Evolutionary conservation across 345 rosid species (phyloP).

Genomic region (Rhodamnia rubescens): DNA sequence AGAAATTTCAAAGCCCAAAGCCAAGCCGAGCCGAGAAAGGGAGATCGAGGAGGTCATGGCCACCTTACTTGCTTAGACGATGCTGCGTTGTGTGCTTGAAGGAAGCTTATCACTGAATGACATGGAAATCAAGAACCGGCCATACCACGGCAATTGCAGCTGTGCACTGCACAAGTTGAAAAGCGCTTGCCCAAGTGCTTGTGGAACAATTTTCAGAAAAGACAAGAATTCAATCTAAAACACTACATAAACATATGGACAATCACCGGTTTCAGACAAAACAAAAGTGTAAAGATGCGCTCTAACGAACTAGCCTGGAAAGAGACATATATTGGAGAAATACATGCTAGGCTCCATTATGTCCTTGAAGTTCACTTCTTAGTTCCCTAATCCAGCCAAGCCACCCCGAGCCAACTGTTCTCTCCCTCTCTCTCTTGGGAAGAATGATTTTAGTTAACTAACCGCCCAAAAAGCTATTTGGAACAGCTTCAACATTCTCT

Average conservation of each 20-base stretch:
- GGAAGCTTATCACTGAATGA: not conserved
- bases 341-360: not conserved
- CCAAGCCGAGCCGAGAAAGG: not conserved
- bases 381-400: not conserved
- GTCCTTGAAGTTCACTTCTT: too few species aligned
- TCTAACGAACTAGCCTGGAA: not conserved
- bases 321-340: not conserved
- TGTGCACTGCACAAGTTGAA: conserved; percentile 6
- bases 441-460: not conserved
- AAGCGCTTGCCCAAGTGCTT: not conserved
- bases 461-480: not conserved
- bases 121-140: not conserved
- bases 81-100: not conserved
- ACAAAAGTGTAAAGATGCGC: not conserved
- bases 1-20: not conserved
- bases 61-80: not conserved
- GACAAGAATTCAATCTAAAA: not conserved
- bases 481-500: not conserved
- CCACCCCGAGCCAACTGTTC: not conserved
- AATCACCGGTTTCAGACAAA: not conserved
- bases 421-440: not conserved
- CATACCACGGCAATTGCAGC: conserved; percentile 7
- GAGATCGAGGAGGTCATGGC: not conserved
- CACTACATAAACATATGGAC: too few species aligned
- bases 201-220: not conserved